phyloP scores from a whole-genome alignment of 2,329 filamentous ascomycete species.

The Arthrobotrys musiformis region DNA sequence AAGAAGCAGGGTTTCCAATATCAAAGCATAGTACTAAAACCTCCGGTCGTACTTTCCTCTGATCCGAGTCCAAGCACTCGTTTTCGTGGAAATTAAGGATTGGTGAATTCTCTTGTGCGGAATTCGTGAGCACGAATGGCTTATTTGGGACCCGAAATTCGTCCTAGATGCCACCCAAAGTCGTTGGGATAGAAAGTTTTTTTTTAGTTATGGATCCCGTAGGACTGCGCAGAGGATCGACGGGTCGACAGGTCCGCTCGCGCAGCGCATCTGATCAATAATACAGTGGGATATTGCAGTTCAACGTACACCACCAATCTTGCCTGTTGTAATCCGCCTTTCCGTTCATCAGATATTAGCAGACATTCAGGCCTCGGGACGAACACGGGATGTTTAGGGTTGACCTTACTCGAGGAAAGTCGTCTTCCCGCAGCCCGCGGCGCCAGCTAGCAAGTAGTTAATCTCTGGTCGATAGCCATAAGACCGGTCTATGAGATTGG shows the following conservation, averaged over 20 bases:
- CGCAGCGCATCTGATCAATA: too few species aligned
- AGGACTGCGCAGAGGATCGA: not conserved
- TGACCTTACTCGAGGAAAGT: slow-evolving; percentile 35
- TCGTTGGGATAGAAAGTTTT: not conserved
- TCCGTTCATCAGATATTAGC: not conserved
- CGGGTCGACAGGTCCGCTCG: not conserved
- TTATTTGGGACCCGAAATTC: slow-evolving; percentile 20
- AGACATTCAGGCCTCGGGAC: not conserved
- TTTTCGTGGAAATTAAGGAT: slow-evolving; percentile 35
- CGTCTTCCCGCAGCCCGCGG: slow-evolving; percentile 33
- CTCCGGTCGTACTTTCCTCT: slow-evolving; percentile 23
- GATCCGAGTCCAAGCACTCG: slow-evolving; percentile 24
- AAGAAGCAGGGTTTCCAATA: slow-evolving; percentile 18
- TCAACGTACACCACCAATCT: slow-evolving; percentile 37
- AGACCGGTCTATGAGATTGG: slow-evolving; percentile 30
- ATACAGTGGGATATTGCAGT: not conserved
- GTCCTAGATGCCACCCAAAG: not conserved
- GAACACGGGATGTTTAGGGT: not conserved
- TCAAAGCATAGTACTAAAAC: slow-evolving; percentile 39
- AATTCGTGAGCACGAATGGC: slow-evolving; percentile 34
- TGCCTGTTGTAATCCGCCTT: slow-evolving; percentile 41
- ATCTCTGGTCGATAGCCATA: slow-evolving; percentile 38
- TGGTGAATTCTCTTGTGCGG: slow-evolving; percentile 30
- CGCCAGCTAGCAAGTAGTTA: slow-evolving; percentile 28
- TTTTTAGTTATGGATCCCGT: not conserved